Evolutionary conservation across 495 filamentous ascomycete species (phyloP).

Genomic region (Annulohypoxylon bovei): DNA sequence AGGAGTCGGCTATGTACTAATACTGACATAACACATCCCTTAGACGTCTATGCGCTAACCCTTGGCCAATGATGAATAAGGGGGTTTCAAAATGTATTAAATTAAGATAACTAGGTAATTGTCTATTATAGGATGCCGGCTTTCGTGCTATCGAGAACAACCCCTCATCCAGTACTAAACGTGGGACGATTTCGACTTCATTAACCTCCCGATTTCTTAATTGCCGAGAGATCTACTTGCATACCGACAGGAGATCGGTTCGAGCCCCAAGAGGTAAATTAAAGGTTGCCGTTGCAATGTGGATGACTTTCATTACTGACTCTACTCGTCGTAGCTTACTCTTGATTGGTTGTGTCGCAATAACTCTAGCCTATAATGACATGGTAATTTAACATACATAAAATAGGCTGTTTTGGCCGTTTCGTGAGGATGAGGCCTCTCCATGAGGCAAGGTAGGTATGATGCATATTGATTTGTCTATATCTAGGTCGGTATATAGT

Average conservation of each 20-base stretch:
- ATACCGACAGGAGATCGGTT: neutral
- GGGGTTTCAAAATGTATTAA: too few relatives aligned
- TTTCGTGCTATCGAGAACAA: too few relatives aligned
- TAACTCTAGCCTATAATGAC: constrained; percentile 15
- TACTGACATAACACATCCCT: too few relatives aligned
- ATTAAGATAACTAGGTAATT: too few relatives aligned
- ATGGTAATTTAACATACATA: constrained; percentile 6
- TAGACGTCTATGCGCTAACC: too few relatives aligned
- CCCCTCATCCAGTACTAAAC: neutral
- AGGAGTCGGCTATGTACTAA: too few relatives aligned
- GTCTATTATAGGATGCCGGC: too few relatives aligned
- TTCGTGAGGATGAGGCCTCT: neutral
- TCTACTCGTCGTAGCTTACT: neutral
- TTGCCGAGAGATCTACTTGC: constrained; percentile 26
- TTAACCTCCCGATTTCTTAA: constrained; percentile 5
- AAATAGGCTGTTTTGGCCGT: constrained; percentile 30
- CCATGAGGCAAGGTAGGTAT: neutral
- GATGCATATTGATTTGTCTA: neutral
- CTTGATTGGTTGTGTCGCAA: neutral
- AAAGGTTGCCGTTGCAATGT: neutral
- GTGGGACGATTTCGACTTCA: neutral
- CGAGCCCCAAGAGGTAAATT: constrained; percentile 14
- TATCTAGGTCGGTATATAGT: constrained; percentile 15
- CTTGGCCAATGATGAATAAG: too few relatives aligned
- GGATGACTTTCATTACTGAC: constrained; percentile 5